These are phyloP conservation scores for Guyanaporus albipodus DNA, from an alignment of 768 basidiomycete species.

Conservation along the genomic window DNA sequence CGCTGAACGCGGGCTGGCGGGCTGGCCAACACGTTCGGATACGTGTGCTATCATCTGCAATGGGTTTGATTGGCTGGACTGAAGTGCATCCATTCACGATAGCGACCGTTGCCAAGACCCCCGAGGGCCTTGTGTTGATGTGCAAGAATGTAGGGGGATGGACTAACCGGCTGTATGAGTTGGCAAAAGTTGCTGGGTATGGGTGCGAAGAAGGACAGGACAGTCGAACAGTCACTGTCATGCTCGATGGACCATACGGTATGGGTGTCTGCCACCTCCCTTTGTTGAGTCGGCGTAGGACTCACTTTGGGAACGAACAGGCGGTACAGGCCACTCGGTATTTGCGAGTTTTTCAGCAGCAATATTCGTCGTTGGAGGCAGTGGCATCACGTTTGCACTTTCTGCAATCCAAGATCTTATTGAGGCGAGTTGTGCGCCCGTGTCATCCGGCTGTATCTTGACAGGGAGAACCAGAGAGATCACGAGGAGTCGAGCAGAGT, in stretches of 20 bases:
- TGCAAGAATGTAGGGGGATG: slow-evolving; percentile 50
- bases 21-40: slow-evolving; percentile 60
- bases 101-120: slow-evolving; percentile 38
- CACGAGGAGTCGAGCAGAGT: slow-evolving; percentile 34
- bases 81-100: slow-evolving; percentile 55
- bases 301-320: slow-evolving; percentile 19
- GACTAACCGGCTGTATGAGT: slow-evolving; percentile 42
- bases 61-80: slow-evolving; percentile 37
- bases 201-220: slow-evolving; percentile 28
- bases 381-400: slow-evolving; percentile 57
- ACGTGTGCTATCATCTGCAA: slow-evolving; percentile 38
- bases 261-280: not conserved
- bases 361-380: slow-evolving; percentile 56
- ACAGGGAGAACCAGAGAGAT: slow-evolving; percentile 17
- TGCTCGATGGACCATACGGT: slow-evolving; percentile 57
- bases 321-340: slow-evolving; percentile 44
- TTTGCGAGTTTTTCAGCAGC: slow-evolving; percentile 49
- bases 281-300: not conserved
- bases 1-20: slow-evolving; percentile 50
- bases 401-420: slow-evolving; percentile 52
- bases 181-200: slow-evolving; percentile 36
- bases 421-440: slow-evolving; percentile 21
- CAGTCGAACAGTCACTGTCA: slow-evolving; percentile 32
- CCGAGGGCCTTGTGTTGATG: slow-evolving; percentile 46
- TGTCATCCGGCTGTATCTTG: not conserved